These are phyloP conservation scores for Umbilicus rupestris DNA, from an alignment of 164 flowering plant species.

Conservation along the genomic window DNA sequence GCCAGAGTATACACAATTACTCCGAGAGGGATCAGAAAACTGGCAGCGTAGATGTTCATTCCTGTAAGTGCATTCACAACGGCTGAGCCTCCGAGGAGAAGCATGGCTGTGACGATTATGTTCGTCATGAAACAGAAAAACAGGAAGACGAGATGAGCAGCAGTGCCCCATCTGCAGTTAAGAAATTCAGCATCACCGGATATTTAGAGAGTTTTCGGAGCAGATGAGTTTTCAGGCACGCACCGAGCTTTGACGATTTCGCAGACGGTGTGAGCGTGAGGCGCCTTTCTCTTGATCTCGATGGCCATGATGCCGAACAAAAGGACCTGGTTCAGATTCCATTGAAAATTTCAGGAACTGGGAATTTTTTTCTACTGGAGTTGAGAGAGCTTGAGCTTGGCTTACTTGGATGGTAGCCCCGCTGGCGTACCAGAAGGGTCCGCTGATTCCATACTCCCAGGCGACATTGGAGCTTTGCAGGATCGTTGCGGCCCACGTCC, in stretches of 20 bases:
- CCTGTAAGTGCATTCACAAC: constrained; percentile 97
- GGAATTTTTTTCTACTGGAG: neutral
- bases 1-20: constrained; percentile 87
- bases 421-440: constrained; percentile 98
- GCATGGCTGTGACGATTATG: constrained; percentile 93
- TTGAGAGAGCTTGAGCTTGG: neutral
- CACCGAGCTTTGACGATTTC: constrained; percentile 93
- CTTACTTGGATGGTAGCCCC: constrained; percentile 90
- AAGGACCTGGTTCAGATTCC: constrained; percentile 47
- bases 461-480: constrained; percentile 97
- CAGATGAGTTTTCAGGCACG: neutral
- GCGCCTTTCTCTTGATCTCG: constrained; percentile 95
- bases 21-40: constrained; percentile 91
- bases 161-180: constrained; percentile 74
- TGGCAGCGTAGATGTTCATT: constrained; percentile 89
- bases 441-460: constrained; percentile 93
- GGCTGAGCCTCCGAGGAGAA: constrained; percentile 95
- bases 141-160: constrained; percentile 79
- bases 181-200: neutral
- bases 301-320: constrained; percentile 93
- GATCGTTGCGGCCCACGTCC: constrained; percentile 99
- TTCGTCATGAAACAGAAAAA: constrained; percentile 83
- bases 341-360: neutral
- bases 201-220: no score
- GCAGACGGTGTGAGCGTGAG: constrained; percentile 90